Evolutionary conservation across 345 rosid genomes (phyloP).

Genomic region (Acer campestre): DNA sequence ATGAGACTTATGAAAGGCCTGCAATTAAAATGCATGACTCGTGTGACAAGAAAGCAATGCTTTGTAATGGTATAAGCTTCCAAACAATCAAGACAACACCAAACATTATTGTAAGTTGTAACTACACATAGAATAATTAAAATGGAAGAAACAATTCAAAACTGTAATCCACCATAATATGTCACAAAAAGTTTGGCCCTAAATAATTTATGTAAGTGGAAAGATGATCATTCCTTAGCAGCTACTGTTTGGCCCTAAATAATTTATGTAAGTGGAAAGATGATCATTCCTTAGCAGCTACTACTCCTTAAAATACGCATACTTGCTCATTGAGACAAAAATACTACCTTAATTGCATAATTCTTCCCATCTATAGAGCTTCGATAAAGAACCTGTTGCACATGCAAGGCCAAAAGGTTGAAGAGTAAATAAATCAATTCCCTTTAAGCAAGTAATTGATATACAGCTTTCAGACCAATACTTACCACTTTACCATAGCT

Average conservation of each 20-base stretch:
- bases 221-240: too few relatives aligned
- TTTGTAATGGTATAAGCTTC: neutral
- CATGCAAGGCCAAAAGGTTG: slow-evolving; percentile 26
- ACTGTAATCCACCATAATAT: neutral
- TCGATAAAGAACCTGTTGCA: slow-evolving; percentile 73
- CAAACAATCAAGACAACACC: neutral
- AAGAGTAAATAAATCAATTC: neutral
- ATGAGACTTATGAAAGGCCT: slow-evolving; percentile 98
- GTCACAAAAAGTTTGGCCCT: neutral
- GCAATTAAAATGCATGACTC: slow-evolving; percentile 26
- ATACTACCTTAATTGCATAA: slow-evolving; percentile 93
- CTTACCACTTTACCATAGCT: slow-evolving; percentile 99
- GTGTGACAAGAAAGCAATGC: slow-evolving; percentile 9
- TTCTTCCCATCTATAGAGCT: slow-evolving; percentile 74
- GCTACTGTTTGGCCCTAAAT: neutral
- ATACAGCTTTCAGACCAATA: slow-evolving; percentile 11
- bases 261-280: neutral
- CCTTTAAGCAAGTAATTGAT: slow-evolving; percentile 12
- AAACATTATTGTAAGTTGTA: neutral
- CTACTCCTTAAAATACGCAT: slow-evolving; percentile 6
- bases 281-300: neutral
- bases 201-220: neutral
- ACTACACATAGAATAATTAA: neutral
- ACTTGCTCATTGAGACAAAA: slow-evolving; percentile 17
- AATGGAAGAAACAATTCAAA: neutral